Conservation (phyloP, 805 yeast genomes). For the baker's yeast (Saccharomyces cerevisiae) region DNA sequence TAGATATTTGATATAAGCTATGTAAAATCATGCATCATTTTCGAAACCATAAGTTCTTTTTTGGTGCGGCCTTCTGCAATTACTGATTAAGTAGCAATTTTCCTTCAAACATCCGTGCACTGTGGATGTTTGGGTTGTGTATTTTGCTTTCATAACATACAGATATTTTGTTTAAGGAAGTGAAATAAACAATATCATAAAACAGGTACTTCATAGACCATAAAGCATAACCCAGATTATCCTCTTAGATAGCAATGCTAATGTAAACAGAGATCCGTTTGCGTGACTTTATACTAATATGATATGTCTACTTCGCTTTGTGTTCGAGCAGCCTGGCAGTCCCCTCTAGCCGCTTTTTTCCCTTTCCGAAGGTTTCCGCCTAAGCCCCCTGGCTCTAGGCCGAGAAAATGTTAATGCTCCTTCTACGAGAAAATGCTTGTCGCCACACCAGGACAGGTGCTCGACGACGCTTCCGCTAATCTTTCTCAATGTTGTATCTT, state of each 20-base stretch:
- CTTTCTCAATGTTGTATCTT: background rate
- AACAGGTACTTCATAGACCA: too few species aligned
- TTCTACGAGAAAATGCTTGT: background rate
- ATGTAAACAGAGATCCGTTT: background rate
- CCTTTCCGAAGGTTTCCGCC: background rate
- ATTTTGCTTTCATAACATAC: background rate
- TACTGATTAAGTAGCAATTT: background rate
- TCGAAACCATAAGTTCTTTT: background rate
- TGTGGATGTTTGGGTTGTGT: background rate
- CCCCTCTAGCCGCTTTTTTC: background rate
- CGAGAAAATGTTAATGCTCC: background rate
- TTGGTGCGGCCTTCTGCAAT: background rate
- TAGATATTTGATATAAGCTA: conserved; percentile 34
- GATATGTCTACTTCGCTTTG: background rate
- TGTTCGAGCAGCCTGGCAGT: background rate
- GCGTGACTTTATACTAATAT: background rate
- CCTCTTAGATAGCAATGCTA: background rate
- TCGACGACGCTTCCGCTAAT: background rate
- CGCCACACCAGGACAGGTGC: background rate
- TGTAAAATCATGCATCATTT: background rate
- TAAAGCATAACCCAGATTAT: too few species aligned
- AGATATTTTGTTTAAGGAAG: too few species aligned
- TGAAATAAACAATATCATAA: too few species aligned
- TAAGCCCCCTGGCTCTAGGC: background rate
- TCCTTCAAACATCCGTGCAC: background rate